These are phyloP conservation scores for Trichophyton mentagrophytes DNA, from an alignment of 2,329 filamentous ascomycete genomes.

Conservation along the genomic window DNA sequence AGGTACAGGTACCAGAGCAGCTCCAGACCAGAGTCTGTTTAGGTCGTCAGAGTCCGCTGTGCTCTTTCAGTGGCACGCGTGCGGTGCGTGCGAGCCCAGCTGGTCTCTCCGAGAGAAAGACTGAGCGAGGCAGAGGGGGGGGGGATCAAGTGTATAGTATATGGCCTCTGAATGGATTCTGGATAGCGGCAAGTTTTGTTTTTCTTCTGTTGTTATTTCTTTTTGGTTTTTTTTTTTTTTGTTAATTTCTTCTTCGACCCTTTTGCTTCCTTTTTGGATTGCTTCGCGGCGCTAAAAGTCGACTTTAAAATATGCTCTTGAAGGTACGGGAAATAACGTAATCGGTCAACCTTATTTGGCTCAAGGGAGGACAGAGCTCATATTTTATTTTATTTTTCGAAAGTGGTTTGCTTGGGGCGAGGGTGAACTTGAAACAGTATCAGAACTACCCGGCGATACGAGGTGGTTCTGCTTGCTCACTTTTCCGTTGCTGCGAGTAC, in stretches of 20 bases:
- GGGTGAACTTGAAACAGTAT: background rate
- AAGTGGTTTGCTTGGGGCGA: background rate
- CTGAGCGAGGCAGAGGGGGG: background rate
- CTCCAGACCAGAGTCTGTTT: slow-evolving; percentile 1
- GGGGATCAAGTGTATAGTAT: background rate
- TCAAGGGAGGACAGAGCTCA: background rate
- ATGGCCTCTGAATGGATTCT: background rate
- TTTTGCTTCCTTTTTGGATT: background rate
- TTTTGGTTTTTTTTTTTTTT: background rate
- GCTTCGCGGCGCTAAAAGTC: background rate
- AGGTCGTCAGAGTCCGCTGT: background rate
- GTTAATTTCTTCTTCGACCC: background rate
- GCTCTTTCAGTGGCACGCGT: slow-evolving; percentile 1
- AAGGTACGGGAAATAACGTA: slow-evolving; percentile 3
- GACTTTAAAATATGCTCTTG: slow-evolving; percentile 3
- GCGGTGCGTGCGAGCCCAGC: slow-evolving; percentile 1
- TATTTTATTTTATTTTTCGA: background rate
- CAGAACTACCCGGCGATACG: background rate
- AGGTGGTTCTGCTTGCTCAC: background rate
- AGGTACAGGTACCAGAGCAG: background rate
- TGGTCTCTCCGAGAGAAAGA: background rate
- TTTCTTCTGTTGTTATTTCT: background rate
- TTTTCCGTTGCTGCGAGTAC: background rate
- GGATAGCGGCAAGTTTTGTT: background rate
- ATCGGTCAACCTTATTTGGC: slow-evolving; percentile 2